Base-by-base conservation (phyloP, 768 basidiomycete species). In the Lentinula guzmanii region DNA sequence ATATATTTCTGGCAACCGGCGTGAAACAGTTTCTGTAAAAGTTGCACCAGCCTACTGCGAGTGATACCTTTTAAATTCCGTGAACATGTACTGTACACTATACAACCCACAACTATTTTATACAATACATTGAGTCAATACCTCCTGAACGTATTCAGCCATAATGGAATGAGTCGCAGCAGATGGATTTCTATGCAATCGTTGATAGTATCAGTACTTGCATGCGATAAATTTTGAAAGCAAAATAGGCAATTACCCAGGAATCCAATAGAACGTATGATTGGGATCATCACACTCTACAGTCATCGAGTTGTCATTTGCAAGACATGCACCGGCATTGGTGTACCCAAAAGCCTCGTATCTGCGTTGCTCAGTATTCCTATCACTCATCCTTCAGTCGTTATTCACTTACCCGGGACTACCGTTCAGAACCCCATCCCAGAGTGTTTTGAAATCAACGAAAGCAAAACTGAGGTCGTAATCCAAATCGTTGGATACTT, bases 341-440 rank as follows among this genome's bases (percentile, higher is more conserved):
- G 75, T 76, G 61, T 79, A 84, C 4, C 82, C 82, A 61, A 84
- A 84, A 6, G 79, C 81, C 61, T 66, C 42, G 52, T 77, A 76
- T 18, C 83, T 82, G 21, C 16, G 33, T 0, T 15, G 8, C 4
- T 34, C 16, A 10, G n/a, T 39, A 39, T 54, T n/a, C 10, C n/a
- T 21, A n/a, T 8, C 7, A 18, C 18, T 39, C 35, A 1, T 81
- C 79, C 53, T 67, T 60, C 4, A 69, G 43, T 4, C 63, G 64
- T 54, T 71, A 65, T 39, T 82, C 79, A 3, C 77, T 21, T 76
- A 76, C 18, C 83, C 82, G 0, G 83, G 82, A 56, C 67, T 62
- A 7, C 69, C 46, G 5, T 67, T 65, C 52, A 73, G 65, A 35
- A 84, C 80, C 2, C 77, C 82, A 31, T 77, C 72, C 82, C 81